A percentile compares a stretch with the other conserved stretches of the same genome.
These are phyloP conservation scores for Kwoniella pini DNA, from an alignment of 768 basidiomycete genomes.

Conservation along the genomic window DNA sequence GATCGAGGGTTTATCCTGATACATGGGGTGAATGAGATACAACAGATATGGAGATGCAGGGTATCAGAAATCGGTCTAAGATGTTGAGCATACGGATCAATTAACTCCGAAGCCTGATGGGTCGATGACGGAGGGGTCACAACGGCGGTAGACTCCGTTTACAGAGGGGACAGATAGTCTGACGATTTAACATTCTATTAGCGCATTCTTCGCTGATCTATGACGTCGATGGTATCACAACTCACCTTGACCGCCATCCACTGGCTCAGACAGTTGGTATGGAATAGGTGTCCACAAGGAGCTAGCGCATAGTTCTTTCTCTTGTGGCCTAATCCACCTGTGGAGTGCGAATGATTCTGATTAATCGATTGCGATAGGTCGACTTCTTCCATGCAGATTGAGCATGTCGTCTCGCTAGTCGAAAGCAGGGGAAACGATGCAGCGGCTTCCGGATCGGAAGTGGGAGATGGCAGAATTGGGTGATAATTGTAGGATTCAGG, in stretches of 20 bases:
- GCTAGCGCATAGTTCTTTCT: slow-evolving; percentile 68
- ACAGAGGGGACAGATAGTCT: slow-evolving; percentile 93
- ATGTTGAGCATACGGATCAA: too few relatives aligned
- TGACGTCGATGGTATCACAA: slow-evolving; percentile 36
- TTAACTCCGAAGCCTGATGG: too few relatives aligned
- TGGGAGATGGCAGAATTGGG: slow-evolving; percentile 67
- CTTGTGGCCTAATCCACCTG: slow-evolving; percentile 16
- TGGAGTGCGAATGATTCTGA: slow-evolving; percentile 49
- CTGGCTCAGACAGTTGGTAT: slow-evolving; percentile 74
- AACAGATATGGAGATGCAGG: too few relatives aligned
- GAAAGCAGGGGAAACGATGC: slow-evolving; percentile 54
- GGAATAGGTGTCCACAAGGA: slow-evolving; percentile 86
- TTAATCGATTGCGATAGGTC: slow-evolving; percentile 54
- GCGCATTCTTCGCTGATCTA: slow-evolving; percentile 23
- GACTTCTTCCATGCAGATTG: slow-evolving; percentile 92
- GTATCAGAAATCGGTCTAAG: too few relatives aligned
- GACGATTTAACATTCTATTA: slow-evolving; percentile 64
- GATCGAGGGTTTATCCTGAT: too few relatives aligned
- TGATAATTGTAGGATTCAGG: slow-evolving; percentile 79
- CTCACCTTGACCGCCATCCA: slow-evolving; percentile 62
- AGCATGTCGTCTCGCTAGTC: slow-evolving; percentile 67
- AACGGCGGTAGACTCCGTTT: slow-evolving; percentile 78
- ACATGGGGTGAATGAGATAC: too few relatives aligned
- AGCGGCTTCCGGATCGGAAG: slow-evolving; percentile 67
- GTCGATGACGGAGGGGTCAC: too few relatives aligned